Evolutionary conservation across 192 early-diverging fungal species (phyloP), one percentile per base, ranked within the genome.

Genomic region (Nowakowskiella sp.): DNA sequence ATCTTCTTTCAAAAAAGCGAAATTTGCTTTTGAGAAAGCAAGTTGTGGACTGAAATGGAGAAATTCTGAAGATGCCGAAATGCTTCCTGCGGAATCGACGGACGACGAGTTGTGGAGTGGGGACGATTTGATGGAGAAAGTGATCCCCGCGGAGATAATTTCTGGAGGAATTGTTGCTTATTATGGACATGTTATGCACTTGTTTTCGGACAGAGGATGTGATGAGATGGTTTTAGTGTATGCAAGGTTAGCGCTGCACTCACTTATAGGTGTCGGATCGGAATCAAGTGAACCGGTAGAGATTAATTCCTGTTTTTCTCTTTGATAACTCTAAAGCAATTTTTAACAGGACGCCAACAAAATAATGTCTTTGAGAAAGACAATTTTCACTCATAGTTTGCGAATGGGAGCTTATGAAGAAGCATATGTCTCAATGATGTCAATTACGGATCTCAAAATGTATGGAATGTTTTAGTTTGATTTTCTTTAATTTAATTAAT

Each of bases 101-200:
- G 19, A 39, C 36, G 36, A 19, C 13, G 19, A 19, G 36, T 13
- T 39, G 36, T 39, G 13, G 36, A 39, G 36, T 2, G 45, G 46
- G 1, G 42, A 10, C 19, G 36, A 60, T 30, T 63, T 70, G 45
- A 5, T 26, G 2, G 19, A 39, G 36, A 19, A 55, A 0, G 47
- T 71, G 6, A 32, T 71, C 2, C 60, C 55, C n/a, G n/a, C 29
- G 2, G 50, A 48, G n/a, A 21, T 64, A 4, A 6, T 52, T 6
- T 23, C 4, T 1, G 62, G 48, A 49, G 67, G 67, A 6, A 7
- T 28, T 6, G 23, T 44, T n/a, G 60, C 24, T 22, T 67, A 67
- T 32, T 66, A 67, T 31, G 57, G 50, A 9, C 61, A 67, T 56
- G 31, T 71, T 13, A 64, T 59, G 34, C 21, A 48, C 7, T 19